Evolutionary conservation across 1,139 yeast genomes (phyloP), one percentile per base, ranked within the genome.

Genomic region (Hyphopichia fennica): DNA sequence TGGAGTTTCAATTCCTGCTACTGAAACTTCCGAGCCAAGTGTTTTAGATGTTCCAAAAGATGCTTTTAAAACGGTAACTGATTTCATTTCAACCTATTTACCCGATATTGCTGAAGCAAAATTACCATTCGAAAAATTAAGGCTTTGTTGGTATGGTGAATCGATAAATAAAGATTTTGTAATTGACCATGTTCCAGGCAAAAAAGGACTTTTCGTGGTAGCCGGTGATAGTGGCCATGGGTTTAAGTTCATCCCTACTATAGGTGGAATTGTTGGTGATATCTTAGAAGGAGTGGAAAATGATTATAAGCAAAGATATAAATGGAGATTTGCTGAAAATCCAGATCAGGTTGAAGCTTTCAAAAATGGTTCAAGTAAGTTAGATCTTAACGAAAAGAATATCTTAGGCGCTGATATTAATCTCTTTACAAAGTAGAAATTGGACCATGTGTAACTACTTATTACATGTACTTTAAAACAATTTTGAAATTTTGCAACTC

Each of bases 161-260:
- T 64, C 75, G 8, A 59, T 64, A 25, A 58, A 63, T 42, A 57
- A 65, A 34, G 67, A 69, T 41, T 69, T 62, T 49, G 54, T 69
- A 30, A 55, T 62, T 44, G 72, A 64, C 42, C 57, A 51, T 47
- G 66, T 58, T 37, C 75, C 75, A 4, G 52, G 51, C 1, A 52
- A 54, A 30, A 48, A 59, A 23, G 58, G 60, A 25, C 51, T 70
- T 11, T 54, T 69, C 38, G 56, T 71, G 18, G 69, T 69, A 6
- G 57, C 66, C 41, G 75, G 75, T 35, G 76, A 72, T 2, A 62
- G 67, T 15, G 73, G 72, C 5, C 73, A 67, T 46, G 63, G 63
- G 4, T 60, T 58, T 49, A 58, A 60, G 48, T 57, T 59, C 53
- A 41, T 51, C 11, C 58, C 56, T 8, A 64, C 60, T 2, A 43